A percentile compares a stretch with the other conserved stretches of the same genome.
phyloP scores from a whole-genome alignment of 2,329 filamentous ascomycete species.

The Ceratocystis alfenasii region DNA sequence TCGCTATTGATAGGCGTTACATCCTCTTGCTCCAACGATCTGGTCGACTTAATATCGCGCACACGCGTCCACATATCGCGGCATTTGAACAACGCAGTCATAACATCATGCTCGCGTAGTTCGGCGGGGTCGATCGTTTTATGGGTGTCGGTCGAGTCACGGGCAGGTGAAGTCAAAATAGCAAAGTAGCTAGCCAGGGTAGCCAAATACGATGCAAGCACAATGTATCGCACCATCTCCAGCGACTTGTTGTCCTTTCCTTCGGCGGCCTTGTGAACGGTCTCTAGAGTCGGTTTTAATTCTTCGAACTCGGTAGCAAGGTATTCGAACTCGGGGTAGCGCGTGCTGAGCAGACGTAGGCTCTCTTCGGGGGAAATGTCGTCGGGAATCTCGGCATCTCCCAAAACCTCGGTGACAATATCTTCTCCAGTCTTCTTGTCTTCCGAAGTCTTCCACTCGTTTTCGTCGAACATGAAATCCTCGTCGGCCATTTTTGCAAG shows the following conservation, averaged over 20 bases:
- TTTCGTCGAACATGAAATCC: slow-evolving; percentile 87
- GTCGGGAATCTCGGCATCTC: slow-evolving; percentile 68
- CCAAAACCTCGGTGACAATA: slow-evolving; percentile 71
- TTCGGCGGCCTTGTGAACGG: slow-evolving; percentile 47
- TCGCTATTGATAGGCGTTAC: slow-evolving; percentile 28
- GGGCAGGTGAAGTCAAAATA: slow-evolving; percentile 68
- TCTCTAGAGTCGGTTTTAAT: slow-evolving; percentile 54
- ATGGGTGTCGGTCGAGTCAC: slow-evolving; percentile 41
- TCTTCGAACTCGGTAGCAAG: slow-evolving; percentile 66
- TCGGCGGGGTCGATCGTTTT: slow-evolving; percentile 62
- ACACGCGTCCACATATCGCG: slow-evolving; percentile 69
- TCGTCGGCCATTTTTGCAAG: slow-evolving; percentile 77
- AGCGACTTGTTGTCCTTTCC: slow-evolving; percentile 41
- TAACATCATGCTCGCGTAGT: slow-evolving; percentile 78
- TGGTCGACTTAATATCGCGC: slow-evolving; percentile 48
- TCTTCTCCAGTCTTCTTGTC: slow-evolving; percentile 39
- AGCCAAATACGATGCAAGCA: slow-evolving; percentile 75
- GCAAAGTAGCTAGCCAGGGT: slow-evolving; percentile 89
- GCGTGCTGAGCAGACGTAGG: slow-evolving; percentile 58
- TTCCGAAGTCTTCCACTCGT: slow-evolving; percentile 61
- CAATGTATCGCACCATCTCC: slow-evolving; percentile 61
- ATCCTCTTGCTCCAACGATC: slow-evolving; percentile 24
- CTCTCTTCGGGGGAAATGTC: slow-evolving; percentile 66
- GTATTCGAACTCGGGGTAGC: slow-evolving; percentile 87
- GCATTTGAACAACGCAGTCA: slow-evolving; percentile 71